phyloP scores from a whole-genome alignment of 2,329 filamentous ascomycete species.

The Fusarium sp. region DNA sequence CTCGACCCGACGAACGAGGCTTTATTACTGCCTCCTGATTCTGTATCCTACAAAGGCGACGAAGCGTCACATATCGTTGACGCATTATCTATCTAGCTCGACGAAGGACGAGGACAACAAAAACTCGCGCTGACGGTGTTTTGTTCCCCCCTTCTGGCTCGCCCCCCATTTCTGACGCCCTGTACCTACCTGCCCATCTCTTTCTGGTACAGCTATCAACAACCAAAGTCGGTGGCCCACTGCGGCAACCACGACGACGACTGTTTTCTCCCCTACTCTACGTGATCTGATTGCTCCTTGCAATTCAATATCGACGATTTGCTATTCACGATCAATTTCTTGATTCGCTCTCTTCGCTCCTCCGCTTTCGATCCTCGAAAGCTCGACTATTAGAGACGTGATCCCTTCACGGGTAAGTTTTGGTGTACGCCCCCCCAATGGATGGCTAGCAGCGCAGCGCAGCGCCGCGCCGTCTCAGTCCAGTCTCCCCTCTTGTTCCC shows the following conservation, averaged over 20 bases:
- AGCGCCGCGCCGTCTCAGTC: constrained; percentile 26
- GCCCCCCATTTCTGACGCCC: constrained; percentile 46
- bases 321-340: constrained; percentile 24
- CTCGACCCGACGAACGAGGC: constrained; percentile 19
- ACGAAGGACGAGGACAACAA: constrained; percentile 40
- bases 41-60: constrained; percentile 40
- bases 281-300: constrained; percentile 42
- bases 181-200: constrained; percentile 44
- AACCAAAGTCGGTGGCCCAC: constrained; percentile 51
- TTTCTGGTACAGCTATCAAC: constrained; percentile 48
- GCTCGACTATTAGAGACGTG: constrained; percentile 53
- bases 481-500: constrained; percentile 40
- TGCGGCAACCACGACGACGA: constrained; percentile 55
- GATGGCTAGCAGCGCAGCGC: constrained; percentile 27
- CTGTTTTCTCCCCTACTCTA: constrained; percentile 37
- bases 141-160: constrained; percentile 37
- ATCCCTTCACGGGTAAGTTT: constrained; percentile 60
- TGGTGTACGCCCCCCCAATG: constrained; percentile 34
- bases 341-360: constrained; percentile 29
- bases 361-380: constrained; percentile 37
- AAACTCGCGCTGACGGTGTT: constrained; percentile 48
- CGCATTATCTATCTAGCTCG: constrained; percentile 30
- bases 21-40: constrained; percentile 12
- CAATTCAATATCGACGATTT: constrained; percentile 37
- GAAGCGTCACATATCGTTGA: constrained; percentile 45